A percentile compares a stretch with the other conserved stretches of the same genome.
phyloP scores from a whole-genome alignment of 192 early-diverging fungal genomes.

The Funneliformis geosporum region DNA sequence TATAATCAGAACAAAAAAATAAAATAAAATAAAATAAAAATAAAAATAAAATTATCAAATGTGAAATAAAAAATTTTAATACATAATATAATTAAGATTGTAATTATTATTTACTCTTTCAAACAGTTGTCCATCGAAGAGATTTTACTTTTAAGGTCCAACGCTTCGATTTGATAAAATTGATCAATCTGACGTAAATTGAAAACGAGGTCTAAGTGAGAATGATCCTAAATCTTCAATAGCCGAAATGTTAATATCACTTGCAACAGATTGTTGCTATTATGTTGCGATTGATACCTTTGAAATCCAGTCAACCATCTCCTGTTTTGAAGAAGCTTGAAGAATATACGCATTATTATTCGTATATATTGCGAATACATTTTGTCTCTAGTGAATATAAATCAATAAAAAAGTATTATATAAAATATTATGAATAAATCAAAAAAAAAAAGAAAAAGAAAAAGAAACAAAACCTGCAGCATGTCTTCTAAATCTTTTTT shows the following conservation, averaged over 20 bases:
- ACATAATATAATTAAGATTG: not conserved
- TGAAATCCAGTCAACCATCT: constrained; percentile 70
- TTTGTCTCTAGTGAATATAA: constrained; percentile 46
- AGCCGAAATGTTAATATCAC: not conserved
- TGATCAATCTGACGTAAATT: constrained; percentile 23
- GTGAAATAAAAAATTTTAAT: not conserved
- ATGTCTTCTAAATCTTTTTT: constrained; percentile 57
- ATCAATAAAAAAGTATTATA: no score
- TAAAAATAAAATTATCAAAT: not conserved
- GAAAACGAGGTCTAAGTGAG: constrained; percentile 24
- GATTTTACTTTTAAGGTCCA: not conserved
- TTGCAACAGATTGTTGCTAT: not conserved
- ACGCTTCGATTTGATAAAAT: constrained; percentile 17
- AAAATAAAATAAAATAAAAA: no score
- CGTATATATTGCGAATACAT: constrained; percentile 74
- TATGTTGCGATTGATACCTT: constrained; percentile 32
- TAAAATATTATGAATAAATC: not conserved
- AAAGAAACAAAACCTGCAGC: constrained; percentile 47
- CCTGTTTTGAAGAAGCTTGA: constrained; percentile 60
- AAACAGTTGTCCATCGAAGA: constrained; percentile 36
- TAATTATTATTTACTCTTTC: not conserved
- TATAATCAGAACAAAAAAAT: constrained; percentile 14
- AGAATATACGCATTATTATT: constrained; percentile 64
- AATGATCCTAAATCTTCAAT: constrained; percentile 18
- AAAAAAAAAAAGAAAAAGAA: not conserved